Percentiles rank a stretch among this genome's conserved stretches.
Evolutionary conservation across 2,329 filamentous ascomycete species (phyloP).

Genomic region (Neophaeococcomyces aloes): DNA sequence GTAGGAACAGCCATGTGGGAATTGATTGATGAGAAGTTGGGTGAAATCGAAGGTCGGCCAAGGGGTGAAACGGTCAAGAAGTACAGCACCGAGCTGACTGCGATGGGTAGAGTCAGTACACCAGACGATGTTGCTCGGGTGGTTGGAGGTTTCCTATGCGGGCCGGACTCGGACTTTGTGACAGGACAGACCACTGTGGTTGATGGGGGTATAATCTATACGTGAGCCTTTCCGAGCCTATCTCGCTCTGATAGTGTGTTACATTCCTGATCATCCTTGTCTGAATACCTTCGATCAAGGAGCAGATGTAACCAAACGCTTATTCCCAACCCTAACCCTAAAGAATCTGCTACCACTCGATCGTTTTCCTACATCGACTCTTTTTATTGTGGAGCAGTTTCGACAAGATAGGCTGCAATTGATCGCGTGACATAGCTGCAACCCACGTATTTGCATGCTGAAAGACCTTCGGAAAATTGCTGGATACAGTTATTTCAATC

Average conservation of each 20-base stretch:
- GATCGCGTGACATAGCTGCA: too few species aligned
- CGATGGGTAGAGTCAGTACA: slow-evolving; percentile 47
- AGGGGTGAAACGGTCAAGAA: slow-evolving; percentile 48
- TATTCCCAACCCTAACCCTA: too few species aligned
- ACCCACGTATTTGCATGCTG: too few species aligned
- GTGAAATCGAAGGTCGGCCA: slow-evolving; percentile 39
- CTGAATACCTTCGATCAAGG: background rate
- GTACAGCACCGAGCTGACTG: slow-evolving; percentile 44
- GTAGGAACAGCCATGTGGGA: slow-evolving; percentile 61
- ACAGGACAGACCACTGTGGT: slow-evolving; percentile 57
- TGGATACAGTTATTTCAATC: too few species aligned
- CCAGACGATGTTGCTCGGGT: slow-evolving; percentile 54
- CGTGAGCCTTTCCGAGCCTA: slow-evolving; percentile 1
- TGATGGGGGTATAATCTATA: slow-evolving; percentile 48
- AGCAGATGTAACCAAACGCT: too few species aligned
- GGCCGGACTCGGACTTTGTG: slow-evolving; percentile 50
- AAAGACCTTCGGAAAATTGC: too few species aligned
- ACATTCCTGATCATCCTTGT: background rate
- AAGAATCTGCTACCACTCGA: too few species aligned
- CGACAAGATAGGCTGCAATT: too few species aligned
- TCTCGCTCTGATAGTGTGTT: background rate
- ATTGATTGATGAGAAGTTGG: slow-evolving; percentile 51
- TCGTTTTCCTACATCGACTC: too few species aligned
- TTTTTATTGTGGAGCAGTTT: too few species aligned
- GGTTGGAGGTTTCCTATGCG: slow-evolving; percentile 49